phyloP scores from a whole-genome alignment of 1,284 basidiomycete genomes.

The Pseudozyma sp. region DNA sequence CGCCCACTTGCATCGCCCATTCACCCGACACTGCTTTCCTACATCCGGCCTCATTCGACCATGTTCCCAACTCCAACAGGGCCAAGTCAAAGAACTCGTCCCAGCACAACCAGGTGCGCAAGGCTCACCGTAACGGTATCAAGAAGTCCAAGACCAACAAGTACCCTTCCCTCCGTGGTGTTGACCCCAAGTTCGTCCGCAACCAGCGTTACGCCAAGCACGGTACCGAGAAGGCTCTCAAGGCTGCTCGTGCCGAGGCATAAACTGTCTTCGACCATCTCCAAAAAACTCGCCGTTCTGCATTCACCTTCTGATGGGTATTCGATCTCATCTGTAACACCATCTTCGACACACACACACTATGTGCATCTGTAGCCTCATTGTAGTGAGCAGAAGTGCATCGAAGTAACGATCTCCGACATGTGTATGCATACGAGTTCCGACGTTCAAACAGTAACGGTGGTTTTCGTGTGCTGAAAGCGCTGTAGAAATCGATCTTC shows the following conservation, averaged over 20 bases:
- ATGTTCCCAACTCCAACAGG: constrained; percentile 29
- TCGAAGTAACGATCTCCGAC: no score
- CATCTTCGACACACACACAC: no score
- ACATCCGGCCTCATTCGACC: not conserved
- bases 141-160: constrained; percentile 74
- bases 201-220: constrained; percentile 81
- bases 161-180: constrained; percentile 90
- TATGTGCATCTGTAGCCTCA: no score
- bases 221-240: constrained; percentile 77
- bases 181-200: constrained; percentile 88
- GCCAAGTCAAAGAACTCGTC: constrained; percentile 68
- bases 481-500: no score
- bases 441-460: no score
- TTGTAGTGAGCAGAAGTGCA: no score
- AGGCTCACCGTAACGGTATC: constrained; percentile 91
- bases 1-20: no score
- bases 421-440: no score
- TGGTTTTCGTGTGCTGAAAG: no score
- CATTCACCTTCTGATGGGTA: not conserved
- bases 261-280: constrained; percentile 13
- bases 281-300: not conserved
- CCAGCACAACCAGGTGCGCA: constrained; percentile 73
- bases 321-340: constrained; percentile 18
- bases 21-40: no score
- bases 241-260: constrained; percentile 54